These are phyloP conservation scores for Brassica napus DNA, from an alignment of 345 rosid genomes.

Conservation along the genomic window Da-Ae NC_063435.1:24121001-24121500, in stretches of 20 bases:
- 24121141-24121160: neutral
- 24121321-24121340: neutral
- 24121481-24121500: conserved; percentile 29
- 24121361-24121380: too few relatives aligned
- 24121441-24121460: conserved; percentile 18
- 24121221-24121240: neutral
- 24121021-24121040: too few relatives aligned
- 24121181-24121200: neutral
- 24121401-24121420: neutral
- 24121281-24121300: conserved; percentile 21
- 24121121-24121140: neutral
- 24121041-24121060: too few relatives aligned
- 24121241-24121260: neutral
- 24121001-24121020: too few relatives aligned
- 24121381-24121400: too few relatives aligned
- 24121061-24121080: too few relatives aligned
- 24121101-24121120: too few relatives aligned
- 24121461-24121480: conserved; percentile 21
- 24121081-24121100: too few relatives aligned
- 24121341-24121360: conserved; percentile 33
- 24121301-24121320: conserved; percentile 37
- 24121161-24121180: neutral
- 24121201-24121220: conserved; percentile 3
- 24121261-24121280: conserved; percentile 3
- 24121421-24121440: conserved; percentile 20